These are phyloP conservation scores for Parietaria judaica DNA, from an alignment of 306 rosid genomes.

Conservation along the genomic window DNA sequence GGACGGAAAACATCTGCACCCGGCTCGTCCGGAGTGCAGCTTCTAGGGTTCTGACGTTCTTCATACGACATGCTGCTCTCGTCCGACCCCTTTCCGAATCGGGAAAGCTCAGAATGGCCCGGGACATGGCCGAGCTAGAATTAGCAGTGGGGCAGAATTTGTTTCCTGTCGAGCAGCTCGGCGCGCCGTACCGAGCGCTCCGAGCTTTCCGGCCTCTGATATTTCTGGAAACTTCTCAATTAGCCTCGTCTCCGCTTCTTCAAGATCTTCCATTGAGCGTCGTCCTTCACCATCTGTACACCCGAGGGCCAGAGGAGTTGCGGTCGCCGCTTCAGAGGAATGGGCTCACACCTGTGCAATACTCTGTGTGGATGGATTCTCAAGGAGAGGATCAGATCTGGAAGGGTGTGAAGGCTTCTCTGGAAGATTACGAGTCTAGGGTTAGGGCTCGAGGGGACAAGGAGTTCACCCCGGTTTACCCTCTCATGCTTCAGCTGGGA, in stretches of 20 bases:
- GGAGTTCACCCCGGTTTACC: constrained; percentile 91
- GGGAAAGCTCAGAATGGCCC: constrained; percentile 94
- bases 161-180: constrained; percentile 95
- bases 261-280: constrained; percentile 89
- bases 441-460: constrained; percentile 87
- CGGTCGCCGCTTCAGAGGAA: constrained; percentile 91
- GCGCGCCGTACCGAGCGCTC: constrained; percentile 91
- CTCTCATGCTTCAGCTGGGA: constrained; percentile 87
- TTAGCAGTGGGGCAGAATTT: constrained; percentile 88
- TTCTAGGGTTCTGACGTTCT: constrained; percentile 82
- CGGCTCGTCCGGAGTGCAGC: constrained; percentile 95
- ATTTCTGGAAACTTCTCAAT: constrained; percentile 91
- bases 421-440: constrained; percentile 80
- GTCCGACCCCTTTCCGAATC: constrained; percentile 98
- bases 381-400: constrained; percentile 97
- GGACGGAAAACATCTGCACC: constrained; percentile 78
- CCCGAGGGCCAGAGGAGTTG: constrained; percentile 84
- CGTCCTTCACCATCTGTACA: constrained; percentile 84
- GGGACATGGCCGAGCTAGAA: constrained; percentile 99
- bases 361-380: constrained; percentile 95
- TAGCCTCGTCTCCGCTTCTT: constrained; percentile 81
- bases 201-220: constrained; percentile 94
- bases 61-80: constrained; percentile 93
- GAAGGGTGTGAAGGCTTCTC: constrained; percentile 89
- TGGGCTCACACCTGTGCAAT: constrained; percentile 73